These are phyloP conservation scores for Canna indica DNA, from an alignment of 176 grass and related monocot species.

Conservation along the genomic window DNA sequence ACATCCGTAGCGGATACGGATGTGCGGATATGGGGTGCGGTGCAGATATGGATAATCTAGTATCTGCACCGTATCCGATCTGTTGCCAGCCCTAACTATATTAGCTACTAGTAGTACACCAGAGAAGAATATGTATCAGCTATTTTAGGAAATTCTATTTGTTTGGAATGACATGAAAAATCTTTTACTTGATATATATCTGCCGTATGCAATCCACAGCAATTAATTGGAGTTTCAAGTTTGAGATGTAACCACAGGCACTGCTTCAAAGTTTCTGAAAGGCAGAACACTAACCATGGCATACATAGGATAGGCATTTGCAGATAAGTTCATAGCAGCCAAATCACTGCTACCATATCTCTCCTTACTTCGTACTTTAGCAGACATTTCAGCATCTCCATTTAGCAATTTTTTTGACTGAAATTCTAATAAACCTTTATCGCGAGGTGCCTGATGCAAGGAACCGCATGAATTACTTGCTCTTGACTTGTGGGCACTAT, in stretches of 20 bases:
- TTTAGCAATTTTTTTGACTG: slow-evolving; percentile 43
- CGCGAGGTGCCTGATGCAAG: slow-evolving; percentile 39
- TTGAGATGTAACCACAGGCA: background rate
- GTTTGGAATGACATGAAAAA: background rate
- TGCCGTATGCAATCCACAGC: background rate
- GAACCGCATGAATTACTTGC: slow-evolving; percentile 41
- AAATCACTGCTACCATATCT: slow-evolving; percentile 41
- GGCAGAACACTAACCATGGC: slow-evolving; percentile 29
- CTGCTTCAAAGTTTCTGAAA: background rate
- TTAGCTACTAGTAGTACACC: background rate
- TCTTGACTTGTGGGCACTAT: slow-evolving; percentile 37
- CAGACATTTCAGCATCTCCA: slow-evolving; percentile 39
- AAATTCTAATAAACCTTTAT: slow-evolving; percentile 67
- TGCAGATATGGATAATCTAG: no score
- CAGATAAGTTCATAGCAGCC: slow-evolving; percentile 38
- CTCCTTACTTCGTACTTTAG: slow-evolving; percentile 40
- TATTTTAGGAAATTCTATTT: background rate
- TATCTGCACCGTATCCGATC: no score
- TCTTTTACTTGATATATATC: background rate
- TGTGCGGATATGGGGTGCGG: no score
- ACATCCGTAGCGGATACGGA: no score
- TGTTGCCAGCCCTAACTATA: no score
- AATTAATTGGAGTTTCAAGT: background rate
- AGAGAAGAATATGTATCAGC: background rate
- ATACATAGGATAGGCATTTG: slow-evolving; percentile 45